Percentiles rank a stretch among this genome's conserved stretches.
Conservation (phyloP, 2,329 filamentous ascomycete genomes). For the Fusarium foetens region DNA sequence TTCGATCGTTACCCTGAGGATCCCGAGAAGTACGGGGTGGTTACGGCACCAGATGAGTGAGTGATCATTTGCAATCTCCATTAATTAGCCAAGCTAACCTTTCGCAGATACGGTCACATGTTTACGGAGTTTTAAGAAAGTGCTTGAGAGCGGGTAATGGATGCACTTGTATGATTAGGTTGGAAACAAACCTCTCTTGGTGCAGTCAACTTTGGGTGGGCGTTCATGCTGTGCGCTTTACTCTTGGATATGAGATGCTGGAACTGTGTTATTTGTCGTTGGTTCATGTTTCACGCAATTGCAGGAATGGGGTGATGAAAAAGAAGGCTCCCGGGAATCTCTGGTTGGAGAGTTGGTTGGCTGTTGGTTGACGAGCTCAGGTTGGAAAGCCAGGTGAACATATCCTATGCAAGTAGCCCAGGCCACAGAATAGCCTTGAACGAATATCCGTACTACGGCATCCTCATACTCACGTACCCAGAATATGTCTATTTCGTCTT, state of each 20-base stretch:
- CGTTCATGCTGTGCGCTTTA: slow-evolving; percentile 12
- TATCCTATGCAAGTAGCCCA: slow-evolving; percentile 23
- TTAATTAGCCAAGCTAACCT: slow-evolving; percentile 23
- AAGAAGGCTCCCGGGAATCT: slow-evolving; percentile 2
- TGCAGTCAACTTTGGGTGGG: slow-evolving; percentile 13
- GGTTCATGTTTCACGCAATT: slow-evolving; percentile 5
- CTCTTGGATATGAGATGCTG: slow-evolving; percentile 1
- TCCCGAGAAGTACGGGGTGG: slow-evolving; percentile 86
- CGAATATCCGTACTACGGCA: slow-evolving; percentile 18
- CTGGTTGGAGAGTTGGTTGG: slow-evolving; percentile 4
- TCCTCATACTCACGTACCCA: slow-evolving; percentile 12
- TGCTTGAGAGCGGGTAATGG: slow-evolving; percentile 23
- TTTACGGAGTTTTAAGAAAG: slow-evolving; percentile 76
- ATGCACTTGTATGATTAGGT: slow-evolving; percentile 35
- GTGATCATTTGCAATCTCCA: slow-evolving; percentile 48
- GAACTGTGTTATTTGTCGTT: background rate
- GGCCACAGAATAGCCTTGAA: slow-evolving; percentile 30
- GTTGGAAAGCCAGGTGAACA: slow-evolving; percentile 7
- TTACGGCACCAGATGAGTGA: slow-evolving; percentile 82
- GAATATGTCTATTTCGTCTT: background rate
- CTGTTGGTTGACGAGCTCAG: slow-evolving; percentile 4
- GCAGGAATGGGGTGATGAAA: slow-evolving; percentile 5
- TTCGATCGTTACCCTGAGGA: slow-evolving; percentile 99
- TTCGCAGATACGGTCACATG: slow-evolving; percentile 73
- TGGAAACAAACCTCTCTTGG: slow-evolving; percentile 15